These are phyloP conservation scores for Umbellularia californica DNA, from an alignment of 164 flowering plant genomes.

Conservation along the genomic window DNA sequence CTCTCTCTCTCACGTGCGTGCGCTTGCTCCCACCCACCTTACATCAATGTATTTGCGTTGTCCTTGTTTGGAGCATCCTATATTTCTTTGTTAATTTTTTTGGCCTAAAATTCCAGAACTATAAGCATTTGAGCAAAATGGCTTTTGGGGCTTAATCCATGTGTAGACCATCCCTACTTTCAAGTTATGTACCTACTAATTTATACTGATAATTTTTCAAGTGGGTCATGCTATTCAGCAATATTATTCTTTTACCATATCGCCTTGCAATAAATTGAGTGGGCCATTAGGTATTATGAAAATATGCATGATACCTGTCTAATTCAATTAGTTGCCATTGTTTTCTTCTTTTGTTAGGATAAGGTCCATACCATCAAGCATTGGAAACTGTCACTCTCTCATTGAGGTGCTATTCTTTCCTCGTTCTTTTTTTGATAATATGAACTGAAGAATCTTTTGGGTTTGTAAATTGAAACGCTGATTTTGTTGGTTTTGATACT, in stretches of 20 bases:
- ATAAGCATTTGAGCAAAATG: neutral
- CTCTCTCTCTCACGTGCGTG: too few species aligned
- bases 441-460: neutral
- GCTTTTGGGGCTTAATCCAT: neutral
- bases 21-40: too few species aligned
- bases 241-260: too few species aligned
- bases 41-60: too few species aligned
- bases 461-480: slow-evolving; percentile 2
- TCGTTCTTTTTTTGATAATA: neutral
- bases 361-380: slow-evolving; percentile 22
- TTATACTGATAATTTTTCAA: too few species aligned
- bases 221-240: too few species aligned
- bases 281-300: neutral
- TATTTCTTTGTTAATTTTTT: too few species aligned
- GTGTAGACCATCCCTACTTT: too few species aligned
- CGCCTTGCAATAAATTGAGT: neutral
- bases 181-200: too few species aligned
- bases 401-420: slow-evolving; percentile 25
- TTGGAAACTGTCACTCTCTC: slow-evolving; percentile 32
- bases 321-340: neutral
- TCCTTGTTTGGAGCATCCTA: too few species aligned
- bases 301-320: neutral
- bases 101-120: neutral
- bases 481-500: neutral
- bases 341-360: slow-evolving; percentile 20